Conservation (phyloP, 2,329 filamentous ascomycete genomes). For the Verticillium zaregamsianum region DNA sequence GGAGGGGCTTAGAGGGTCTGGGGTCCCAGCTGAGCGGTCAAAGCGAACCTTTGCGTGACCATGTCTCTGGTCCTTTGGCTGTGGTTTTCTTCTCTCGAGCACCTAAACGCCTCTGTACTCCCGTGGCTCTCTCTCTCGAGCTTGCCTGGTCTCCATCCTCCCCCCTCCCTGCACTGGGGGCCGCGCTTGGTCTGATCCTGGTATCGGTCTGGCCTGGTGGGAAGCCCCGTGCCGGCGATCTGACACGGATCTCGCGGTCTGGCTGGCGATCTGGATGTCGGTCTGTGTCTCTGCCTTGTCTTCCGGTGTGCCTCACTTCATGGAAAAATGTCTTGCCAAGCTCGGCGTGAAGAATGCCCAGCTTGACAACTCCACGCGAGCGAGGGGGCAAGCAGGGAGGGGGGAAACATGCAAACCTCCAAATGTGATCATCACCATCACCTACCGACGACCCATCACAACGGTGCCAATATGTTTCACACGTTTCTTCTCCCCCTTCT, state of each 20-base stretch:
- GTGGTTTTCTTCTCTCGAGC: background rate
- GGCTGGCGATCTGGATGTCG: background rate
- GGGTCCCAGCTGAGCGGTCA: background rate
- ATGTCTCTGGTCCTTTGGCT: background rate
- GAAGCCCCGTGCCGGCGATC: background rate
- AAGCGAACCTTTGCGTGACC: background rate
- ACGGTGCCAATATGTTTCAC: too few species aligned
- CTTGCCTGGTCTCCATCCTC: background rate
- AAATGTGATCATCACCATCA: background rate
- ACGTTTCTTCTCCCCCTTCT: too few species aligned
- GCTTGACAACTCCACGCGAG: background rate
- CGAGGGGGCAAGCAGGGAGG: background rate
- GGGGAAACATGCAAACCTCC: background rate
- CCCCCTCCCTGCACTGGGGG: too few species aligned
- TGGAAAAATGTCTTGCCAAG: background rate
- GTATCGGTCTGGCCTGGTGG: background rate
- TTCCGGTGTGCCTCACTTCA: background rate
- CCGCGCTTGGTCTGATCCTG: too few species aligned
- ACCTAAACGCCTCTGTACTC: background rate
- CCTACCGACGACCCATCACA: too few species aligned
- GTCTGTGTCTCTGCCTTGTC: background rate
- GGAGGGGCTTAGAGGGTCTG: background rate
- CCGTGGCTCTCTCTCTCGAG: background rate
- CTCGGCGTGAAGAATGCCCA: background rate
- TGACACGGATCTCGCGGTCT: background rate